Base-by-base conservation (phyloP, 2,329 filamentous ascomycete species). In the Colletotrichum scovillei region DNA sequence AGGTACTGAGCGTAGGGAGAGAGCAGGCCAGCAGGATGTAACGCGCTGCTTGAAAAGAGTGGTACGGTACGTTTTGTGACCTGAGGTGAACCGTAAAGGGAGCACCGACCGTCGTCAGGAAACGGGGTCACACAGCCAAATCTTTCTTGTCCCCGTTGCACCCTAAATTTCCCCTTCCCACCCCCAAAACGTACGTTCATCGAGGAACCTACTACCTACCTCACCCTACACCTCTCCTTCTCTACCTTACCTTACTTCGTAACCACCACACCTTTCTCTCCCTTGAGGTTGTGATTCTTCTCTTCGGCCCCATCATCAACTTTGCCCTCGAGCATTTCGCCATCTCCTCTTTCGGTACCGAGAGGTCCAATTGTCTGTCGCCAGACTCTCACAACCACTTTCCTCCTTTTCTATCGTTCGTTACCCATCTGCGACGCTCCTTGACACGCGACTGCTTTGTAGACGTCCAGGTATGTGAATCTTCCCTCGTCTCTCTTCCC, bases 361-460 rank as follows among this genome's bases (percentile, higher is more conserved):
- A 22, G 14, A 70, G 62, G 57, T 55, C 56, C 56, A 58, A 71
- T 71, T 28, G 62, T 66, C 67, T 69, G 24, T 30, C 46, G 56
- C 49, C 67, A 71, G 60, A 49, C 71, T 32, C 62, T 56, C 46
- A 53, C 38, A 38, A 56, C 35, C 63, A 24, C 55, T 26, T 49
- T 76, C 67, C 76, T 59, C 77, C 77, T 78, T 76, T 63, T 49
- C 75, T 78, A 76, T 75, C 76, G 70, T 73, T 72, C 60, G 58
- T 72, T 72, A 53, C 74, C 75, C 74, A 76, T 74, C 75, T 78
- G 78, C 79, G 77, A 78, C 80, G 76, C 78, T 77, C 76, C 78
- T 73, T 78, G 78, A 82, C 78, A 83, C 82, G 82, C 82, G 82
- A 82, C 79, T 76, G 62, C 69, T 73, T 24, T 65, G 60, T 71